These are phyloP conservation scores for Exophiala phaeomuriformis DNA, from an alignment of 2,329 filamentous ascomycete genomes.

Conservation along the genomic window DNA sequence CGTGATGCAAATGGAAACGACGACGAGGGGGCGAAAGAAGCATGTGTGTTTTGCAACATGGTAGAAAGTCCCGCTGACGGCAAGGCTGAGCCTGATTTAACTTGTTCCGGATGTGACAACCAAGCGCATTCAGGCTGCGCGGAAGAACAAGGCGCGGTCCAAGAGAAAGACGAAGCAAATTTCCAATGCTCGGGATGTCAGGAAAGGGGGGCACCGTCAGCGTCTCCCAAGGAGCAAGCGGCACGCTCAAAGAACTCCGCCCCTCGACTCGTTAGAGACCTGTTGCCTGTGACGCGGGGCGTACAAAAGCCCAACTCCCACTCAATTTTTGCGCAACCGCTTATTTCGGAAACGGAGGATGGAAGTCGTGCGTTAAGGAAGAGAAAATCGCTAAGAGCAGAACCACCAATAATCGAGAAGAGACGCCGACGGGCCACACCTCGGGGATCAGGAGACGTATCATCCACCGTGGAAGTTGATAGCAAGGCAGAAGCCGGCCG, in stretches of 20 bases:
- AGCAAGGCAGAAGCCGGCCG: slow-evolving; percentile 12
- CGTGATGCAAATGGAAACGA: slow-evolving; percentile 5
- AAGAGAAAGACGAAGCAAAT: slow-evolving; percentile 32
- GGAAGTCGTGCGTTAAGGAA: slow-evolving; percentile 73
- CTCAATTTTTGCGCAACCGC: slow-evolving; percentile 54
- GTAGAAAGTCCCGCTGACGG: slow-evolving; percentile 65
- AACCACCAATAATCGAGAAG: slow-evolving; percentile 32
- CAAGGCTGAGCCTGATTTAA: slow-evolving; percentile 65
- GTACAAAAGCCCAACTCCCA: slow-evolving; percentile 61
- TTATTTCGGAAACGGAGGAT: slow-evolving; percentile 42
- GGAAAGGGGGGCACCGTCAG: slow-evolving; percentile 44
- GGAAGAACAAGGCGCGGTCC: slow-evolving; percentile 59
- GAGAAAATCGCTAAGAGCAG: slow-evolving; percentile 69
- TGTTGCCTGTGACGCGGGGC: slow-evolving; percentile 62
- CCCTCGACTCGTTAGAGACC: slow-evolving; percentile 61
- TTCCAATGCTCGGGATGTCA: slow-evolving; percentile 32
- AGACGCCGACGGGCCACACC: slow-evolving; percentile 22
- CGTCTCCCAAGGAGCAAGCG: slow-evolving; percentile 35
- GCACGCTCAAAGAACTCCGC: slow-evolving; percentile 50
- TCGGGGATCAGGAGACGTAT: slow-evolving; percentile 26
- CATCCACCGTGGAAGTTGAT: slow-evolving; percentile 12
- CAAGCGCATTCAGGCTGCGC: slow-evolving; percentile 90
- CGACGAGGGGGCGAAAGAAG: slow-evolving; percentile 16
- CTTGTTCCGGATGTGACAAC: slow-evolving; percentile 70
- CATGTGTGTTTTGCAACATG: slow-evolving; percentile 67